Evolutionary conservation across 2,329 filamentous ascomycete species (phyloP).

Genomic region (Fusarium musae): DNA sequence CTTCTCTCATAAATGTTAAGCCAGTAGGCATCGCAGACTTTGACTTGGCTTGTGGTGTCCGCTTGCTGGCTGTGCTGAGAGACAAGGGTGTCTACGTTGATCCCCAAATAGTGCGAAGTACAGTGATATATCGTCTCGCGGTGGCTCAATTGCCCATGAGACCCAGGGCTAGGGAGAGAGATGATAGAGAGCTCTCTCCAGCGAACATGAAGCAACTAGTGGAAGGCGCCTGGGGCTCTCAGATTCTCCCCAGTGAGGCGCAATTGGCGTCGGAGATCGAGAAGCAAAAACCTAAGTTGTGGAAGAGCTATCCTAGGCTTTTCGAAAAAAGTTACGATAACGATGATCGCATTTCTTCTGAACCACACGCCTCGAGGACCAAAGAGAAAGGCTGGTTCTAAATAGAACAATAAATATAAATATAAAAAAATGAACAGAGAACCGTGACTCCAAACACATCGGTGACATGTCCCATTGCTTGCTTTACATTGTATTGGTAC

Average conservation of each 20-base stretch:
- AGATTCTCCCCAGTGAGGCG: slow-evolving; percentile 42
- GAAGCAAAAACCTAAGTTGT: slow-evolving; percentile 45
- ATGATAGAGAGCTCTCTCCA: slow-evolving; percentile 46
- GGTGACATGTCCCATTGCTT: slow-evolving; percentile 39
- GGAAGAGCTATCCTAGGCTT: slow-evolving; percentile 46
- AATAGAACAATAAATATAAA: slow-evolving; percentile 23
- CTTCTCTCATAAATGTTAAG: slow-evolving; percentile 18
- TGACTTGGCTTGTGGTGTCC: slow-evolving; percentile 52
- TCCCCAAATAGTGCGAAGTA: slow-evolving; percentile 45
- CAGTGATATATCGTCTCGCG: slow-evolving; percentile 46
- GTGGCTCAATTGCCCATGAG: slow-evolving; percentile 45
- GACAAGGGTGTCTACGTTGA: slow-evolving; percentile 52
- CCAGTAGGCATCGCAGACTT: slow-evolving; percentile 37
- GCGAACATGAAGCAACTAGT: slow-evolving; percentile 47
- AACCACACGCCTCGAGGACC: not conserved
- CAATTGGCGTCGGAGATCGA: slow-evolving; percentile 45
- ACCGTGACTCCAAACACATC: slow-evolving; percentile 45
- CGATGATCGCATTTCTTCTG: slow-evolving; percentile 3
- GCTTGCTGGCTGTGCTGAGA: slow-evolving; percentile 49
- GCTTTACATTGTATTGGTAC: slow-evolving; percentile 48
- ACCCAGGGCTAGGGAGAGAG: slow-evolving; percentile 44
- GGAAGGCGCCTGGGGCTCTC: slow-evolving; percentile 51
- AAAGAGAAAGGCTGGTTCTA: slow-evolving; percentile 30
- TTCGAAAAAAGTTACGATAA: slow-evolving; percentile 44
- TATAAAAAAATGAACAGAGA: slow-evolving; percentile 27